Evolutionary conservation across 768 basidiomycete genomes (phyloP).

Genomic region (Lentinus tigrinus): DNA sequence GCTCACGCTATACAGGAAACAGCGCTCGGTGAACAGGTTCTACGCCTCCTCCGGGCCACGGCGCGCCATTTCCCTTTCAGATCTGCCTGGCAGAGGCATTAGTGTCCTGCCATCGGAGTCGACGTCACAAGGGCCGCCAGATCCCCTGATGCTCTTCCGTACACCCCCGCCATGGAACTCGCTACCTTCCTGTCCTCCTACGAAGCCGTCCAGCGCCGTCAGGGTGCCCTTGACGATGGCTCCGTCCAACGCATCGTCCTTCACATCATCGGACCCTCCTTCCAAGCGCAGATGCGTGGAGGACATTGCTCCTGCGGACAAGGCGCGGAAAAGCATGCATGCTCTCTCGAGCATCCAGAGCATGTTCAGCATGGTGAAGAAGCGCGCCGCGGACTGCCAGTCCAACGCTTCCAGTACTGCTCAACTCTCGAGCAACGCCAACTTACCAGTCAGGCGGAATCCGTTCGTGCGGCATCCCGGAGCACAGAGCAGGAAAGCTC

Average conservation of each 20-base stretch:
- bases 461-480: conserved; percentile 1
- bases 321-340: conserved; percentile 9
- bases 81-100: no score
- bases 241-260: not conserved
- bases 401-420: not conserved
- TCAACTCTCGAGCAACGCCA: not conserved
- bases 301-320: conserved; percentile 1
- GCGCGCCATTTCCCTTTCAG: not conserved
- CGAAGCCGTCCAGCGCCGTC: not conserved
- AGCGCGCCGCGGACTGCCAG: not conserved
- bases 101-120: not conserved
- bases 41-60: not conserved
- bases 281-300: conserved; percentile 1
- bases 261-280: not conserved
- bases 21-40: conserved; percentile 3
- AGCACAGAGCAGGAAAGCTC: not conserved
- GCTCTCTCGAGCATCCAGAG: conserved; percentile 11
- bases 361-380: conserved; percentile 11
- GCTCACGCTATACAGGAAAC: not conserved
- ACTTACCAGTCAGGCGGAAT: not conserved
- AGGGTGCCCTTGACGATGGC: not conserved
- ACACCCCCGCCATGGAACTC: conserved; percentile 23
- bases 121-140: not conserved
- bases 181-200: conserved; percentile 2
- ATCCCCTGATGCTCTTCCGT: conserved; percentile 21